Conservation (phyloP, 257 asterid genomes). For the Jacaranda mimosifolia region DNA sequence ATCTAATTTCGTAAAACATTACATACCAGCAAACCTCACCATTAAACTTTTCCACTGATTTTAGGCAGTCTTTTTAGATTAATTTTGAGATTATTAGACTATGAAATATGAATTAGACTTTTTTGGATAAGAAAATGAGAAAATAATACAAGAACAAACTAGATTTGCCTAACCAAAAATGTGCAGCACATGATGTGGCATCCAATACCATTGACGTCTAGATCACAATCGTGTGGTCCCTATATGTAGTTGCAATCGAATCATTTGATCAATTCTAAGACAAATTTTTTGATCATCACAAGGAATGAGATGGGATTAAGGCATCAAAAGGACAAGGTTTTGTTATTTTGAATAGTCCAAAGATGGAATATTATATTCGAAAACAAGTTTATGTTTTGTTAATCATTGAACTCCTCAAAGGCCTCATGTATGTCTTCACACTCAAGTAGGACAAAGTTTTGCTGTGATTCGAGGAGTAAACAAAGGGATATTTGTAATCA, state of each 20-base stretch:
- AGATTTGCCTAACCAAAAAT: slow-evolving; percentile 16
- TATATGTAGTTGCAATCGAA: slow-evolving; percentile 21
- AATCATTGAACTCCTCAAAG: slow-evolving; percentile 42
- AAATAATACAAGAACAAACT: not conserved
- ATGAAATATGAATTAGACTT: not conserved
- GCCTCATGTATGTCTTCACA: slow-evolving; percentile 22
- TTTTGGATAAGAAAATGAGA: not conserved
- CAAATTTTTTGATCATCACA: not conserved
- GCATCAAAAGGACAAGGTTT: slow-evolving; percentile 3
- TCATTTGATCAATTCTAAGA: slow-evolving; percentile 36
- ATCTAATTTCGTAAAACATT: too few species aligned
- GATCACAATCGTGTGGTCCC: slow-evolving; percentile 43
- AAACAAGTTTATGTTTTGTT: slow-evolving; percentile 23
- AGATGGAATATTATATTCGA: slow-evolving; percentile 15
- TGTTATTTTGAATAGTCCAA: slow-evolving; percentile 17
- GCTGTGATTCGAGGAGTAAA: slow-evolving; percentile 24
- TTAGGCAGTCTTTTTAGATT: not conserved
- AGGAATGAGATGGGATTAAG: slow-evolving; percentile 20
- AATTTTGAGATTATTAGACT: not conserved
- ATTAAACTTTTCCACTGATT: not conserved
- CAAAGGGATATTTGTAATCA: not conserved
- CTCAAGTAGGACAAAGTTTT: slow-evolving; percentile 38
- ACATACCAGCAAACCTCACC: too few species aligned
- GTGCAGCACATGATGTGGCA: slow-evolving; percentile 8
- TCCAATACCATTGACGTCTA: slow-evolving; percentile 24